These are phyloP conservation scores for Aureobasidium sp. DNA, from an alignment of 2,329 filamentous ascomycete genomes.

Conservation along the genomic window DNA sequence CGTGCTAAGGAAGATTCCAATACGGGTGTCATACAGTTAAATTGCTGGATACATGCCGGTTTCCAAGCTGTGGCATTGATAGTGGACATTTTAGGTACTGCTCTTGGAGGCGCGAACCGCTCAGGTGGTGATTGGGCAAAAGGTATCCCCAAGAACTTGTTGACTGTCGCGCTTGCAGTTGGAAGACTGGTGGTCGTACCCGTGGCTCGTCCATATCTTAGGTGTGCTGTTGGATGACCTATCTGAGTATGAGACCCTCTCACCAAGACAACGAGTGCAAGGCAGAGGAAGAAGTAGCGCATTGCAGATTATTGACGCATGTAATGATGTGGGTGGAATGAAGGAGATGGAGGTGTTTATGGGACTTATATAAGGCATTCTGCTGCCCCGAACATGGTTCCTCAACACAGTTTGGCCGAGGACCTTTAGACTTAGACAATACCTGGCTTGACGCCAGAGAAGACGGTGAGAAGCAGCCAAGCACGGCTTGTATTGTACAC, in stretches of 20 bases:
- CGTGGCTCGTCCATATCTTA: conserved; percentile 23
- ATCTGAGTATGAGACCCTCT: background rate
- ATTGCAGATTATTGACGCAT: background rate
- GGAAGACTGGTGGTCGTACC: conserved; percentile 26
- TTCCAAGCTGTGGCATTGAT: conserved; percentile 25
- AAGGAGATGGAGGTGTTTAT: background rate
- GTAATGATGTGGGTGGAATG: background rate
- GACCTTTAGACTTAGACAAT: background rate
- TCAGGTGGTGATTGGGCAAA: conserved; percentile 26
- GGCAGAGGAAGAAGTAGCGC: background rate
- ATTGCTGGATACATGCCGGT: conserved; percentile 29
- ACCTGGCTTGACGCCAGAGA: background rate
- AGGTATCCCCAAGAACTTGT: conserved; percentile 29
- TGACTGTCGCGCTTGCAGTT: conserved; percentile 24
- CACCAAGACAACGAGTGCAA: background rate
- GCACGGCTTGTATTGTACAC: background rate
- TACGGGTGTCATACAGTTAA: conserved; percentile 11
- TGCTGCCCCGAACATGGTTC: background rate
- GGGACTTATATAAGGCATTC: background rate
- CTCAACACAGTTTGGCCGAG: background rate
- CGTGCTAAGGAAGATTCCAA: conserved; percentile 4
- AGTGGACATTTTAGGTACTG: background rate
- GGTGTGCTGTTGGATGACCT: conserved; percentile 21
- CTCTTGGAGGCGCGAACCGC: conserved; percentile 24
- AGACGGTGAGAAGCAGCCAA: background rate